A percentile compares a stretch with the other conserved stretches of the same genome.
Conservation (phyloP, 108 stramenopile species). For the Cyclotella cryptica region DNA sequence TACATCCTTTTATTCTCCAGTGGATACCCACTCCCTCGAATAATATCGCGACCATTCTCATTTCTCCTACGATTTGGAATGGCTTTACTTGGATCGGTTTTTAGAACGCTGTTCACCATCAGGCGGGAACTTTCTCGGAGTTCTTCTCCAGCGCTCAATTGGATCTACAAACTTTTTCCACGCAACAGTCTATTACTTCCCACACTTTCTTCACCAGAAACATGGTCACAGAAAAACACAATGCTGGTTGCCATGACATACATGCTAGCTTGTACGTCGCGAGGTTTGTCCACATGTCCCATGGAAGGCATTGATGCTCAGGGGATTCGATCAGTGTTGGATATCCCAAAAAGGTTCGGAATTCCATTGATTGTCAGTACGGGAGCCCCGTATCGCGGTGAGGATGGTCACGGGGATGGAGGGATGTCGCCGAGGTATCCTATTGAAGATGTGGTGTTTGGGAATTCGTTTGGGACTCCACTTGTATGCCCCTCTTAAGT, state of each 20-base stretch:
- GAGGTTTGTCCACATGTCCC: slow-evolving; percentile 85
- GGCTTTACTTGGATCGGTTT: slow-evolving; percentile 50
- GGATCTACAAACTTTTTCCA: slow-evolving; percentile 23
- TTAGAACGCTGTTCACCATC: slow-evolving; percentile 33
- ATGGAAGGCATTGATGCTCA: slow-evolving; percentile 88
- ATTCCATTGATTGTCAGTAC: slow-evolving; percentile 78
- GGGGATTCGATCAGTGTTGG: slow-evolving; percentile 69
- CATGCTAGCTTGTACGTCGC: slow-evolving; percentile 82
- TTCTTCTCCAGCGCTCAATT: slow-evolving; percentile 26
- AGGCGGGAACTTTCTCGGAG: neutral
- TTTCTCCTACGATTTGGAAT: slow-evolving; percentile 62
- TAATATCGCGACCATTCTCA: slow-evolving; percentile 65
- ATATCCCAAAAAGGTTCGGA: slow-evolving; percentile 69
- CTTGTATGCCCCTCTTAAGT: neutral
- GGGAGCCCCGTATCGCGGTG: slow-evolving; percentile 54
- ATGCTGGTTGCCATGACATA: slow-evolving; percentile 92
- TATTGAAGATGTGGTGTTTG: slow-evolving; percentile 61
- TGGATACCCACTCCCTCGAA: slow-evolving; percentile 79
- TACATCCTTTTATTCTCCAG: slow-evolving; percentile 75
- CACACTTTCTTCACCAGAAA: slow-evolving; percentile 72
- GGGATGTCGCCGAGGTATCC: slow-evolving; percentile 61
- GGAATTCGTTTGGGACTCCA: slow-evolving; percentile 53
- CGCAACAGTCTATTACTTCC: slow-evolving; percentile 61
- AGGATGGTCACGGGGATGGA: slow-evolving; percentile 51
- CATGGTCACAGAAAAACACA: slow-evolving; percentile 92